A percentile compares a stretch with the other conserved stretches of the same genome.
Evolutionary conservation across 306 rosid species (phyloP).

Genomic region (Quillaja saponaria): DNA sequence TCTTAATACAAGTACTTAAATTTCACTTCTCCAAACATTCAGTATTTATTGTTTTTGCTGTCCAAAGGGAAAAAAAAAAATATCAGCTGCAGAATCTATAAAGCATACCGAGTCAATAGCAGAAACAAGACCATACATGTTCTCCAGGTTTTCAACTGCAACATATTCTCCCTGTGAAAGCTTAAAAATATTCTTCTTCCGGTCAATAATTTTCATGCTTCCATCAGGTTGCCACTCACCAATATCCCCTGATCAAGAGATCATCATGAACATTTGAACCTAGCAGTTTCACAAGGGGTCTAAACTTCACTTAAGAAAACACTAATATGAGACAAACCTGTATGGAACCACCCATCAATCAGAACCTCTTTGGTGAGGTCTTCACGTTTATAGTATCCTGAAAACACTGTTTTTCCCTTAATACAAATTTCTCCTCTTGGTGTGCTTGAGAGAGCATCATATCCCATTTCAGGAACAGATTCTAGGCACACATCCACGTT

Average conservation of each 20-base stretch:
- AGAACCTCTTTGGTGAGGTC: slow-evolving; percentile 91
- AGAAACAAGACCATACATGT: slow-evolving; percentile 67
- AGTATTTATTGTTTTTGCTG: too few relatives aligned
- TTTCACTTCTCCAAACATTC: too few relatives aligned
- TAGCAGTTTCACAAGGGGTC: slow-evolving; percentile 12
- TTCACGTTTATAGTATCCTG: slow-evolving; percentile 89
- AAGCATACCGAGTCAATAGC: slow-evolving; percentile 70
- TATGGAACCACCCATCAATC: slow-evolving; percentile 91
- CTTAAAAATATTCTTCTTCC: slow-evolving; percentile 97
- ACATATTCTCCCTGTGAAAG: slow-evolving; percentile 99
- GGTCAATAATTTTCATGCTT: slow-evolving; percentile 91
- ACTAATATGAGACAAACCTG: slow-evolving; percentile 53
- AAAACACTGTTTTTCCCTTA: slow-evolving; percentile 73
- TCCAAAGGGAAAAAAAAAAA: too few relatives aligned
- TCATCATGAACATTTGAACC: slow-evolving; percentile 12
- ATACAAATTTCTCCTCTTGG: slow-evolving; percentile 93
- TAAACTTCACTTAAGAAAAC: slow-evolving; percentile 24
- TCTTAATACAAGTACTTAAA: too few relatives aligned
- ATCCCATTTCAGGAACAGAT: slow-evolving; percentile 98
- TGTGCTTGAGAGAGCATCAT: slow-evolving; percentile 66
- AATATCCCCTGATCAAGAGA: slow-evolving; percentile 72
- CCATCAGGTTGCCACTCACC: slow-evolving; percentile 98
- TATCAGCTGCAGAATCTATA: background rate
- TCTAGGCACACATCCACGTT: slow-evolving; percentile 86
- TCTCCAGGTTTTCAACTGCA: slow-evolving; percentile 96